Conservation (phyloP, 2,329 filamentous ascomycete genomes). For the Cladosporium oxysporum region DNA sequence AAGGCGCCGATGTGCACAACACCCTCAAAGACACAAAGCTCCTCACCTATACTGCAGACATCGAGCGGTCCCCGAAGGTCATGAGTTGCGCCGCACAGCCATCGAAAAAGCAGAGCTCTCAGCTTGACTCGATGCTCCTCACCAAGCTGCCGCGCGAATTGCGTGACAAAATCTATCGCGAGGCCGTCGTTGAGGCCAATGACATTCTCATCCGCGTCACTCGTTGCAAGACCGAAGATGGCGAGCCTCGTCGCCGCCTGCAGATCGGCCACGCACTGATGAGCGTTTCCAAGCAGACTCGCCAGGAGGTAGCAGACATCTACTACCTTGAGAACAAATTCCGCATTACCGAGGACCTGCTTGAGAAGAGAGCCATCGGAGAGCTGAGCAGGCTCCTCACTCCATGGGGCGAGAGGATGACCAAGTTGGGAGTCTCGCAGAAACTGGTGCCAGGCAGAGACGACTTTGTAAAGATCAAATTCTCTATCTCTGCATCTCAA, state of each 20-base stretch:
- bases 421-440: neutral
- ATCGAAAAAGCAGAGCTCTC: neutral
- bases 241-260: neutral
- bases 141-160: constrained; percentile 23
- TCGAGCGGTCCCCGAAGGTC: neutral
- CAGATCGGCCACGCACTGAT: neutral
- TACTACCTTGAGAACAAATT: constrained; percentile 27
- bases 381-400: neutral
- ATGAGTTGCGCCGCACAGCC: neutral
- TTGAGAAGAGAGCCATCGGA: neutral
- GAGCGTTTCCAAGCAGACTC: constrained; percentile 19
- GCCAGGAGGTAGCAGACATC: constrained; percentile 21
- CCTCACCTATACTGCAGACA: neutral
- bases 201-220: neutral
- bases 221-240: neutral
- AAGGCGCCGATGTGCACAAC: neutral
- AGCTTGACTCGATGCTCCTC: constrained; percentile 14
- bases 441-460: neutral
- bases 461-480: neutral
- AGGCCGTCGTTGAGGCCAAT: constrained; percentile 7
- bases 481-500: neutral
- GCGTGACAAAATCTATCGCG: constrained; percentile 24
- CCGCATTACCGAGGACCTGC: constrained; percentile 18
- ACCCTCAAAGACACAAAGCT: no score
- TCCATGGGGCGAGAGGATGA: neutral